Percentiles rank a stretch among this genome's conserved stretches.
Conservation (phyloP, 805 yeast genomes). For the Candida lessepsii region DNA sequence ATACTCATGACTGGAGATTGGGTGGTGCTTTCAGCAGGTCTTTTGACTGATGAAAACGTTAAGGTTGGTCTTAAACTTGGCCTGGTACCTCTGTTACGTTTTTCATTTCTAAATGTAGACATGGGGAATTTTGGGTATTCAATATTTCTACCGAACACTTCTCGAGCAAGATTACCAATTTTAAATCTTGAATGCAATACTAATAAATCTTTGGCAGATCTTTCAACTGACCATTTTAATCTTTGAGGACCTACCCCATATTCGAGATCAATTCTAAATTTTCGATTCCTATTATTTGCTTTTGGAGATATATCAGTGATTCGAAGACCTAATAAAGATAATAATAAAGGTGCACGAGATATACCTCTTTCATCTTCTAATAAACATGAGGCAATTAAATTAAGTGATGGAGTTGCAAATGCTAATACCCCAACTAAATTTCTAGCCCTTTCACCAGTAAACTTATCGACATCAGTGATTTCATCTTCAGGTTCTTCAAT, state of each 20-base stretch:
- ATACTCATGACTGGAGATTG: conserved; percentile 1
- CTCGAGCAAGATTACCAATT: conserved; percentile 39
- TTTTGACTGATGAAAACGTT: conserved; percentile 1
- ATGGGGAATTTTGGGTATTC: conserved; percentile 47
- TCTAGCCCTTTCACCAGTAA: conserved; percentile 37
- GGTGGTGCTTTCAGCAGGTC: not conserved
- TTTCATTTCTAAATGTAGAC: conserved; percentile 31
- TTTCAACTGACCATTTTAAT: conserved; percentile 76
- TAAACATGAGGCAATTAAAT: conserved; percentile 72
- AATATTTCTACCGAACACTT: conserved; percentile 33
- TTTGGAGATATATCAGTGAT: conserved; percentile 51
- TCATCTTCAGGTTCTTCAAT: conserved; percentile 16
- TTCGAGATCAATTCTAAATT: conserved; percentile 71
- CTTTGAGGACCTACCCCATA: conserved; percentile 84
- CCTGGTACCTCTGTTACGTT: not conserved
- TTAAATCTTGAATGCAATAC: conserved; percentile 68
- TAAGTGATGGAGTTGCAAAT: conserved; percentile 71
- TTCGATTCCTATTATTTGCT: conserved; percentile 39
- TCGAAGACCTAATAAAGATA: conserved; percentile 68
- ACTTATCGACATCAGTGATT: conserved; percentile 22
- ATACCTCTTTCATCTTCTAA: conserved; percentile 73
- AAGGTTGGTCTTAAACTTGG: not conserved
- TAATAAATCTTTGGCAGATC: conserved; percentile 70
- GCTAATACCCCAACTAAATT: conserved; percentile 43
- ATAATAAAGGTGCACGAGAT: conserved; percentile 77